A percentile compares a stretch with the other conserved stretches of the same genome.
phyloP scores from a whole-genome alignment of 1,139 yeast genomes.

The Kodamaea ohmeri region DNA sequence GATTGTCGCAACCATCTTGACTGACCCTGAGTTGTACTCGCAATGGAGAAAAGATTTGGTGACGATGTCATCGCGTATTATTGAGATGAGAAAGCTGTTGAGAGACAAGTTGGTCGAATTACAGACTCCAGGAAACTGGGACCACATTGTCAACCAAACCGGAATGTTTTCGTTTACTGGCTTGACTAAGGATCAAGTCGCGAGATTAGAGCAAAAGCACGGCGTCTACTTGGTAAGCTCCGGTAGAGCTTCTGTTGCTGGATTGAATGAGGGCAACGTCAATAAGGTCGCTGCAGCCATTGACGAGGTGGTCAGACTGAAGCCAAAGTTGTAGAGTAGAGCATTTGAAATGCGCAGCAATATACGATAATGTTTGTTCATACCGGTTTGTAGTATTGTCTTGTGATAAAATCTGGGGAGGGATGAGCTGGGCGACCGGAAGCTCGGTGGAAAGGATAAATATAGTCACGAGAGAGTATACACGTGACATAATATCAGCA shows the following conservation, averaged over 20 bases:
- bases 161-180: constrained; percentile 99
- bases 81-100: constrained; percentile 68
- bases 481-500: no score
- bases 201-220: constrained; percentile 70
- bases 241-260: constrained; percentile 95
- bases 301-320: constrained; percentile 66
- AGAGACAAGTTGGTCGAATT: constrained; percentile 58
- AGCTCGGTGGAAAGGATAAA: constrained; percentile 1
- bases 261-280: constrained; percentile 79
- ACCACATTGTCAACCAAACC: constrained; percentile 84
- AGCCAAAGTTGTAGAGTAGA: constrained; percentile 30
- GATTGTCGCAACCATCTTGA: constrained; percentile 75
- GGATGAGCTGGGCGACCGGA: constrained; percentile 5
- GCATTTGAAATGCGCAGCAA: background rate
- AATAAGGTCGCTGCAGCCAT: constrained; percentile 78
- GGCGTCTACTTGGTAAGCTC: constrained; percentile 75
- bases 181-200: constrained; percentile 73
- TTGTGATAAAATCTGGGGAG: constrained; percentile 4
- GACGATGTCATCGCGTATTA: constrained; percentile 86
- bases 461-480: no score
- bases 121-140: constrained; percentile 89
- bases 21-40: constrained; percentile 56
- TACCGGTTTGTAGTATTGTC: constrained; percentile 1
- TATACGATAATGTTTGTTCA: background rate
- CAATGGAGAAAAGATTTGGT: constrained; percentile 88